phyloP scores from a whole-genome alignment of 139 green algal species.

The Closterium sp. region DNA sequence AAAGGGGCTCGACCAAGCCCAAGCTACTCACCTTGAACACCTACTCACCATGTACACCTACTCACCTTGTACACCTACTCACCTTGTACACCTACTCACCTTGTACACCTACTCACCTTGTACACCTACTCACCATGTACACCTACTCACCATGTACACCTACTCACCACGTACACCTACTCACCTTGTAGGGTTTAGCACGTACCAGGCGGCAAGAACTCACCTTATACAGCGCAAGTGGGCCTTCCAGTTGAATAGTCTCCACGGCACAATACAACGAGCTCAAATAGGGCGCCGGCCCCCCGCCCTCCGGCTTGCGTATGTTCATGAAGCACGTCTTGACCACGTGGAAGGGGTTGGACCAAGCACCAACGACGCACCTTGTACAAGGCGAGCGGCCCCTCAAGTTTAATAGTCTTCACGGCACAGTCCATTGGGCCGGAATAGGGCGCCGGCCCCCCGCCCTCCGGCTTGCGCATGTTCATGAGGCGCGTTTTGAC shows the following conservation, averaged over 20 bases:
- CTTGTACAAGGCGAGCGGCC: constrained; percentile 92
- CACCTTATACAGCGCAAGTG: background rate
- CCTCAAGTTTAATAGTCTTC: constrained; percentile 74
- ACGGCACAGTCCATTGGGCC: constrained; percentile 80
- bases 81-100: too few species aligned
- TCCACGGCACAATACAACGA: background rate
- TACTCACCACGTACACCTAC: too few species aligned
- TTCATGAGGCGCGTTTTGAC: constrained; percentile 94
- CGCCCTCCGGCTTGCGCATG: constrained; percentile 88
- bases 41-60: too few species aligned
- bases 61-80: too few species aligned
- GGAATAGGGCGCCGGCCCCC: constrained; percentile 70
- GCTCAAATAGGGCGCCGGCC: background rate
- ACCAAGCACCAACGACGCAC: constrained; percentile 8
- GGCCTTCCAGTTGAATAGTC: background rate
- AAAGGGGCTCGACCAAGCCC: too few species aligned
- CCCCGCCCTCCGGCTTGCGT: constrained; percentile 74
- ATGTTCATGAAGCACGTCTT: constrained; percentile 97
- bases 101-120: too few species aligned
- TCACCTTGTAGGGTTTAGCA: background rate
- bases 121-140: too few species aligned
- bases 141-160: too few species aligned
- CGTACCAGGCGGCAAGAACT: too few species aligned
- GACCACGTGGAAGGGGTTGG: constrained; percentile 53
- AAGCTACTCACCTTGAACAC: too few species aligned